Evolutionary conservation across 257 asterid species (phyloP), one percentile per base, ranked within the genome.

Genomic region (Anisodus tanguticus): DNA sequence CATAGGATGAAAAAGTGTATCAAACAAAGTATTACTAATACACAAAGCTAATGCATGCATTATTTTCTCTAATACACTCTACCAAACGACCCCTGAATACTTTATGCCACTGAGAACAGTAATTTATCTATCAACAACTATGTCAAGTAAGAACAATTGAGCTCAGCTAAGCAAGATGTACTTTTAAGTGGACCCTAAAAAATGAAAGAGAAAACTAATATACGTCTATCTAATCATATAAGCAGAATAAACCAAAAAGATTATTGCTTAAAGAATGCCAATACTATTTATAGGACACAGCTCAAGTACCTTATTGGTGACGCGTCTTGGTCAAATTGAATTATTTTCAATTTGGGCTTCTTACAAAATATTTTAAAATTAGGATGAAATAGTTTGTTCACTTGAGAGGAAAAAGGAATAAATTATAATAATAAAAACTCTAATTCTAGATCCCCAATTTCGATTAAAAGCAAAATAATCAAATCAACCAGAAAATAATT

Each of bases 391-490:
- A 78, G 5, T 15, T 10, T n/a, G 31, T 76, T 45, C 15, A 72
- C 19, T 51, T 11, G 81, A 59, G 31, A 59, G 66, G 55, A 59
- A 59, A 59, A 59, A 59, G 22, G 22, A 19, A 59, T 7, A n/a
- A 59, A 59, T 59, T 59, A 17, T 59, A 59, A 59, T 6, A 6
- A 77, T 19, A 78, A 78, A 78, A 51, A 22, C 16, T 22, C 82
- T 78, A 78, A 78, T 67, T 67, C 82, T 78, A 78, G 49, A 77
- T 77, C 82, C 82, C 82, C 64, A 78, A 78, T 17, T 78, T 53
- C 9, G 6, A 77, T 31, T 5, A 26, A 77, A 77, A 51, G 8
- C n/a, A 77, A 77, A 77, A 77, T 17, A 77, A 6, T 15, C 19
- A 59, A 59, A 59, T 59, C 66, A 59, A n/a, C 66, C 66, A 76